These are phyloP conservation scores for Meyerozyma sp. DNA, from an alignment of 1,139 yeast species.

Conservation along the genomic window DNA sequence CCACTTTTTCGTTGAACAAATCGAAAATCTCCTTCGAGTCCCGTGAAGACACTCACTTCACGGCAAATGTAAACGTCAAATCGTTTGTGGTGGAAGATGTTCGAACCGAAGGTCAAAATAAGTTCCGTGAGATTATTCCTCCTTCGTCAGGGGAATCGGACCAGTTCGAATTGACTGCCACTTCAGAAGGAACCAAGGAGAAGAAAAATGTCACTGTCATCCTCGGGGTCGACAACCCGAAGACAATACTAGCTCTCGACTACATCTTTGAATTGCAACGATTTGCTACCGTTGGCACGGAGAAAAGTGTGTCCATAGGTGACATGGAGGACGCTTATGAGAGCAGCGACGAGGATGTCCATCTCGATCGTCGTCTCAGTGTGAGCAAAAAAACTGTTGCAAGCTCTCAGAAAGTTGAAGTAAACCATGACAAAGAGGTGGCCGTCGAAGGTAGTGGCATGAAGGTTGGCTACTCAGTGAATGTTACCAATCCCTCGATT, in stretches of 20 bases:
- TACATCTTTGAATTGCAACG: conserved; percentile 73
- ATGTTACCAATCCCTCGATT: conserved; percentile 73
- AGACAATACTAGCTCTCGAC: conserved; percentile 76
- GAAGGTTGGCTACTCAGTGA: conserved; percentile 53
- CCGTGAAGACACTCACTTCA: conserved; percentile 51
- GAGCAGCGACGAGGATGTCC: conserved; percentile 10
- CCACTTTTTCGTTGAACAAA: conserved; percentile 61
- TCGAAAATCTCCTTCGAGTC: conserved; percentile 47
- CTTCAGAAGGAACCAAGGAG: conserved; percentile 36
- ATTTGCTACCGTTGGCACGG: conserved; percentile 47
- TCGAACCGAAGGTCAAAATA: conserved; percentile 55
- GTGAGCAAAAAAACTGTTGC: background rate
- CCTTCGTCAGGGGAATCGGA: conserved; percentile 54
- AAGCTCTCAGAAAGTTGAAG: background rate
- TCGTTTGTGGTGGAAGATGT: conserved; percentile 79
- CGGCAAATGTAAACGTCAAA: conserved; percentile 57
- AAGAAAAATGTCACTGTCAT: conserved; percentile 45
- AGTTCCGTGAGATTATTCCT: conserved; percentile 79
- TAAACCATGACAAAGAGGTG: conserved; percentile 7
- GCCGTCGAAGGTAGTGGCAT: background rate
- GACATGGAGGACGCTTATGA: conserved; percentile 12
- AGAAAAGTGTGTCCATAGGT: conserved; percentile 11
- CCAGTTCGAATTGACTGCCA: conserved; percentile 62
- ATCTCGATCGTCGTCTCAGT: conserved; percentile 1
- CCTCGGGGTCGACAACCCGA: conserved; percentile 75